Evolutionary conservation across 768 basidiomycete genomes (phyloP), one percentile per base, ranked within the genome.

Genomic region (Wakefieldia striispora): DNA sequence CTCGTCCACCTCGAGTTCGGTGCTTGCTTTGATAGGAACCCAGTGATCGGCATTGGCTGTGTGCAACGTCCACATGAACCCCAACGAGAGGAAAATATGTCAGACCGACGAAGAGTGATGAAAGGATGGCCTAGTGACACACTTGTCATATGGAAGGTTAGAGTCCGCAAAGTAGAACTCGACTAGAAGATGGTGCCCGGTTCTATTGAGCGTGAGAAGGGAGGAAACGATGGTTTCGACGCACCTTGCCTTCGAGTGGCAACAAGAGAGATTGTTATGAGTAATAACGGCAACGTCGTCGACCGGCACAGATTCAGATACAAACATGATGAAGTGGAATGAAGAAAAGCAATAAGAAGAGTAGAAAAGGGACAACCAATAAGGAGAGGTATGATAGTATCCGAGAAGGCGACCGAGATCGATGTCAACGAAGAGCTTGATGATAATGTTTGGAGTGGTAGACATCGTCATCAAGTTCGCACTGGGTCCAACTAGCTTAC

Each of bases 111-210:
- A 9, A 29, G 10, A 29, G 45, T 40, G 39, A 14, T 29, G 34
- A 0, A 11, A 14, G 3, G n/a, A 38, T 33, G 42, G 20, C 49
- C 7, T 23, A 6, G 24, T 26, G 36, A 24, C 77, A 23, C 60
- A 87, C 87, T 83, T 88, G 77, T 93, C 91, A 56, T 81, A 93
- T 1, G 95, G 95, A 45, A 98, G 80, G 70, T 97, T 97, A n/a
- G 92, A 80, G 69, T 95, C 93, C 44, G 89, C 89, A 70, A 98
- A 94, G 75, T 97, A 97, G 70, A 97, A 97, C 65, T 94, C 90
- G 61, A 95, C 95, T 97, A 31, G 38, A 44, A 39, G 33, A 26
- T n/a, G n/a, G 2, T 11, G 33, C 4, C 23, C 29, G 45, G 35
- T 40, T 50, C 1, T 49, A 31, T 19, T 14, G 20, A 14, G 47